These are phyloP conservation scores for Akanthomyces muscarius DNA, from an alignment of 2,329 filamentous ascomycete species.

Conservation along the genomic window DNA sequence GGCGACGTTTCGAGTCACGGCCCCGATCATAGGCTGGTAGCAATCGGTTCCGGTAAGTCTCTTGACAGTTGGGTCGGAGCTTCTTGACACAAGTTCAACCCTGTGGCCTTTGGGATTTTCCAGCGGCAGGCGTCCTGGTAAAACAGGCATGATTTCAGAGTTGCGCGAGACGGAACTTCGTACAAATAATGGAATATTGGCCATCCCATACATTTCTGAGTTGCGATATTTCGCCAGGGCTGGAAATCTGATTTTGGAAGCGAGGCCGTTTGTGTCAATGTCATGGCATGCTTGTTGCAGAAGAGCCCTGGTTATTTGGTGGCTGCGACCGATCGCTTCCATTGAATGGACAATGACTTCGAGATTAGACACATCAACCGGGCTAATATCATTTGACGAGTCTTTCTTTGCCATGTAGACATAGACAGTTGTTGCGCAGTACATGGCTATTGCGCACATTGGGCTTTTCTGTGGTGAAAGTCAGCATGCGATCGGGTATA, in stretches of 20 bases:
- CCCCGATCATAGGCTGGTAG: constrained; percentile 32
- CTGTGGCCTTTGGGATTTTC: constrained; percentile 27
- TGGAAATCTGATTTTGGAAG: constrained; percentile 34
- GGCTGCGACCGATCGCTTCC: constrained; percentile 68
- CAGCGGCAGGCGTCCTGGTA: constrained; percentile 44
- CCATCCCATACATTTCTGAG: constrained; percentile 27
- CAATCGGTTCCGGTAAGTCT: constrained; percentile 25
- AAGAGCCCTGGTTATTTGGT: constrained; percentile 76
- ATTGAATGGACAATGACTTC: constrained; percentile 77
- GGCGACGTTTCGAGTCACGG: constrained; percentile 30
- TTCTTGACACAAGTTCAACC: not conserved
- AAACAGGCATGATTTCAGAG: constrained; percentile 36
- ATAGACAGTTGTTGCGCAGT: constrained; percentile 80
- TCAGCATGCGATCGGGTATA: not conserved
- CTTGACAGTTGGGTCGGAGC: constrained; percentile 13
- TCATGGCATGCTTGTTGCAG: constrained; percentile 83
- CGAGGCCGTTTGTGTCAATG: constrained; percentile 53
- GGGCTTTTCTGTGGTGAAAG: constrained; percentile 29
- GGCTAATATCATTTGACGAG: constrained; percentile 55
- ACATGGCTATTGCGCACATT: constrained; percentile 67
- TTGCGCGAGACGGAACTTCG: constrained; percentile 42
- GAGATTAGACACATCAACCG: constrained; percentile 46
- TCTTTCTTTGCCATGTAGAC: constrained; percentile 70
- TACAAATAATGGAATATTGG: constrained; percentile 46
- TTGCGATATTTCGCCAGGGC: constrained; percentile 31